Conservation (phyloP, 352 stramenopile species). For the Globisporangium solare region DNA sequence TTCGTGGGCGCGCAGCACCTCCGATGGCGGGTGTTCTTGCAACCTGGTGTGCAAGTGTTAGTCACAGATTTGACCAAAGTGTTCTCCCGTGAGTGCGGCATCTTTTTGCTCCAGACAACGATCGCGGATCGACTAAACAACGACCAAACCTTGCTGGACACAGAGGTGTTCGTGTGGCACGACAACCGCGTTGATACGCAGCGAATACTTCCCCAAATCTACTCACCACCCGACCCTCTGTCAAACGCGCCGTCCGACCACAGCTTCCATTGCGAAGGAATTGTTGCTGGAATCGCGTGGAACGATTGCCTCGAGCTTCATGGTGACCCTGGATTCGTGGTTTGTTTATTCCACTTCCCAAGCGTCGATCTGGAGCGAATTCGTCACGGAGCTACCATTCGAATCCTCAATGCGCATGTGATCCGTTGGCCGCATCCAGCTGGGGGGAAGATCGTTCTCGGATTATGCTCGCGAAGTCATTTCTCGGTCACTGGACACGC, state of each 20-base stretch:
- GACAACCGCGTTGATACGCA: neutral
- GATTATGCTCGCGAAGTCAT: constrained; percentile 33
- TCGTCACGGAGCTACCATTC: constrained; percentile 23
- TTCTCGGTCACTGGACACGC: constrained; percentile 18
- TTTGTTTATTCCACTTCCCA: constrained; percentile 39
- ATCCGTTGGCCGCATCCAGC: constrained; percentile 27
- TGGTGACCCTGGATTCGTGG: constrained; percentile 16
- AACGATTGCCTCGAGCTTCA: constrained; percentile 40
- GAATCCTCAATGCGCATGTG: constrained; percentile 24
- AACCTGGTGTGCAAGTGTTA: constrained; percentile 32
- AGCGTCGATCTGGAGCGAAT: constrained; percentile 23
- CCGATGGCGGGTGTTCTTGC: constrained; percentile 44
- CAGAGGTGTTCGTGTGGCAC: constrained; percentile 28
- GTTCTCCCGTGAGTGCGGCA: constrained; percentile 45
- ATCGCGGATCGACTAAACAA: neutral
- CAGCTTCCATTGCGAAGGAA: constrained; percentile 28
- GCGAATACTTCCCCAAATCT: neutral
- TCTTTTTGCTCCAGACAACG: constrained; percentile 59
- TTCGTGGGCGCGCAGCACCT: constrained; percentile 30
- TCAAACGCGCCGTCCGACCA: constrained; percentile 9
- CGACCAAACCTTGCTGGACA: constrained; percentile 4
- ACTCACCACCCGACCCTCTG: neutral
- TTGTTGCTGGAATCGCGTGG: constrained; percentile 27
- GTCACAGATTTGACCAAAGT: constrained; percentile 67
- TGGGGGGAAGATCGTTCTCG: constrained; percentile 25